Conservation (phyloP, 1,284 basidiomycete species). For the Blastosporella zonata region DNA sequence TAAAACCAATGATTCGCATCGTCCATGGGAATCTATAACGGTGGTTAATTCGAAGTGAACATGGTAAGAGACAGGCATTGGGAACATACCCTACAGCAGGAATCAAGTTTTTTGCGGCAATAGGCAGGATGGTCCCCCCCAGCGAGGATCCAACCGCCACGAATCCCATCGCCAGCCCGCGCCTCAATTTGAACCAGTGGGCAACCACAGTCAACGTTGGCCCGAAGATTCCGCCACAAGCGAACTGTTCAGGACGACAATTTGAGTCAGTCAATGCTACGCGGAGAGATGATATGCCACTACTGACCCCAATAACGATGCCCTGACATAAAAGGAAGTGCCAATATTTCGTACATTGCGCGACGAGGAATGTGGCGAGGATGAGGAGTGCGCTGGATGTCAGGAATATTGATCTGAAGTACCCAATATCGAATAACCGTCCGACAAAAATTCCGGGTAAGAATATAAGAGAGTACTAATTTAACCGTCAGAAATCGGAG, state of each 20-base stretch:
- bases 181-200: constrained; percentile 49
- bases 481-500: neutral
- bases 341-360: constrained; percentile 55
- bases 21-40: constrained; percentile 59
- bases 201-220: constrained; percentile 44
- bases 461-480: constrained; percentile 38
- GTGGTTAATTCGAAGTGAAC: no score
- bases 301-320: constrained; percentile 43
- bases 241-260: constrained; percentile 27
- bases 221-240: constrained; percentile 46
- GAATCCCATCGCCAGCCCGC: constrained; percentile 42
- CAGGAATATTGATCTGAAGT: constrained; percentile 45
- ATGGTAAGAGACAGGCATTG: no score
- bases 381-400: constrained; percentile 44
- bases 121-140: constrained; percentile 49
- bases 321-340: constrained; percentile 60
- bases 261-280: constrained; percentile 3
- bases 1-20: constrained; percentile 56
- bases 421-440: constrained; percentile 59
- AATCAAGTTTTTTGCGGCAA: constrained; percentile 42
- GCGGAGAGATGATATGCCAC: neutral
- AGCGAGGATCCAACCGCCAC: constrained; percentile 41
- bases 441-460: constrained; percentile 45
- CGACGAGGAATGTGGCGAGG: constrained; percentile 51
- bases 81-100: constrained; percentile 43